A percentile compares a stretch with the other conserved stretches of the same genome.
Evolutionary conservation across 306 rosid genomes (phyloP).

Genomic region (Lathyrus oleraceus): DNA sequence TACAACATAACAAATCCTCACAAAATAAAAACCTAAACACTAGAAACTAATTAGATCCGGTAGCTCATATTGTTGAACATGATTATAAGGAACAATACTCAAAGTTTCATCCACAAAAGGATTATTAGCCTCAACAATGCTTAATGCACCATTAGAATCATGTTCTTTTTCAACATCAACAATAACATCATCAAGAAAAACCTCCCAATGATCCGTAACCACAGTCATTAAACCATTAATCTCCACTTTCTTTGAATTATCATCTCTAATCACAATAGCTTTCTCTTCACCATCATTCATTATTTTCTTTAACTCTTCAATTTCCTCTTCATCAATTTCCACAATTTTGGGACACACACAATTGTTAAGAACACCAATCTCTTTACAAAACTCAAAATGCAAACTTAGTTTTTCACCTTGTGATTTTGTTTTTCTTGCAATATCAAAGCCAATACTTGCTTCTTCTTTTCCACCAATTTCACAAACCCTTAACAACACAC

Average conservation of each 20-base stretch:
- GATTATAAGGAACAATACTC: slow-evolving; percentile 30
- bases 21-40: not conserved
- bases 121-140: not conserved
- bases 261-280: slow-evolving; percentile 22
- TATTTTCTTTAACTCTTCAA: slow-evolving; percentile 45
- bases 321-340: slow-evolving; percentile 48
- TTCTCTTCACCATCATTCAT: slow-evolving; percentile 7
- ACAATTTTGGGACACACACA: slow-evolving; percentile 50
- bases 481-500: slow-evolving; percentile 41
- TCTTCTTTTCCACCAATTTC: slow-evolving; percentile 49
- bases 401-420: slow-evolving; percentile 53
- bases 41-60: slow-evolving; percentile 71
- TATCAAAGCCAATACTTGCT: slow-evolving; percentile 43
- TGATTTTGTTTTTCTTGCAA: slow-evolving; percentile 41
- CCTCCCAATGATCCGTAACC: slow-evolving; percentile 76
- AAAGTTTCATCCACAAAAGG: slow-evolving; percentile 41
- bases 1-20: not conserved
- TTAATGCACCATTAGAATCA: not conserved
- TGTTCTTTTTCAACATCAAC: not conserved
- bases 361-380: slow-evolving; percentile 50
- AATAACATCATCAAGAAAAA: slow-evolving; percentile 57
- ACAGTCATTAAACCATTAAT: slow-evolving; percentile 49
- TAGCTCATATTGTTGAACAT: slow-evolving; percentile 36
- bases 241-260: not conserved
- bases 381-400: slow-evolving; percentile 51